Evolutionary conservation across 1,284 basidiomycete species (phyloP).

Genomic region (Cutaneotrichosporon dermatis): DNA sequence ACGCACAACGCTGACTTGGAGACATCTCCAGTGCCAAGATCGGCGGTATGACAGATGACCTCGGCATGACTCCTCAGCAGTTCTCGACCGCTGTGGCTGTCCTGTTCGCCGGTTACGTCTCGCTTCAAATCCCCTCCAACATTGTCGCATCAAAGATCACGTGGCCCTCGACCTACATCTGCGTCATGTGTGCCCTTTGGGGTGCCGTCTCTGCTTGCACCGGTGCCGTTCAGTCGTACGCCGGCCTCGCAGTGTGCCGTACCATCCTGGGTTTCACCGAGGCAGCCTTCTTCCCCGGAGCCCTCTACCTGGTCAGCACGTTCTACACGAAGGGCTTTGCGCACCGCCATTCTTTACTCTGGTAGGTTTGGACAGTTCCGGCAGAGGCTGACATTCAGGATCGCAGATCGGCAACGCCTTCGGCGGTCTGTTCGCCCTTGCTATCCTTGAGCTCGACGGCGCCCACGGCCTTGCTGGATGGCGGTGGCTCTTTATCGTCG

Average conservation of each 20-base stretch:
- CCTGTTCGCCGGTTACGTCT: conserved; percentile 21
- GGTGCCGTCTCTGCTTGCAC: conserved; percentile 35
- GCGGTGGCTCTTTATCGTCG: conserved; percentile 41
- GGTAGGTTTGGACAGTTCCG: conserved; percentile 6
- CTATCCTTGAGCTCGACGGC: conserved; percentile 28
- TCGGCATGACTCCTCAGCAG: conserved; percentile 19
- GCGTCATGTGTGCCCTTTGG: conserved; percentile 31
- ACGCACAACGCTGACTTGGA: neutral
- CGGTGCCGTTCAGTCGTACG: conserved; percentile 32
- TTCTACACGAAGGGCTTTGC: conserved; percentile 42
- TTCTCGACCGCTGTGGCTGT: conserved; percentile 37
- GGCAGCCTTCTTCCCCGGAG: conserved; percentile 41
- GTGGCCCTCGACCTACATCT: conserved; percentile 38
- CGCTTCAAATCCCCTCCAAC: conserved; percentile 45
- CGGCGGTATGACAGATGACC: conserved; percentile 19
- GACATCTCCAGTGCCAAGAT: conserved; percentile 22
- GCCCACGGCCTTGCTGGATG: conserved; percentile 36
- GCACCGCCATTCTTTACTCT: conserved; percentile 33
- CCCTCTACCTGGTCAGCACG: conserved; percentile 33
- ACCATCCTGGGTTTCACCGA: conserved; percentile 33
- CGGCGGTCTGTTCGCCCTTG: conserved; percentile 34
- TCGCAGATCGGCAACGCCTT: conserved; percentile 44
- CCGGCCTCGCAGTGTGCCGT: conserved; percentile 22
- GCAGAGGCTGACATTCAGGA: too few relatives aligned
- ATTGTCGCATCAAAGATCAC: conserved; percentile 30